Evolutionary conservation across 345 rosid species (phyloP).

Genomic region (Euphorbia pulcherrima): DNA sequence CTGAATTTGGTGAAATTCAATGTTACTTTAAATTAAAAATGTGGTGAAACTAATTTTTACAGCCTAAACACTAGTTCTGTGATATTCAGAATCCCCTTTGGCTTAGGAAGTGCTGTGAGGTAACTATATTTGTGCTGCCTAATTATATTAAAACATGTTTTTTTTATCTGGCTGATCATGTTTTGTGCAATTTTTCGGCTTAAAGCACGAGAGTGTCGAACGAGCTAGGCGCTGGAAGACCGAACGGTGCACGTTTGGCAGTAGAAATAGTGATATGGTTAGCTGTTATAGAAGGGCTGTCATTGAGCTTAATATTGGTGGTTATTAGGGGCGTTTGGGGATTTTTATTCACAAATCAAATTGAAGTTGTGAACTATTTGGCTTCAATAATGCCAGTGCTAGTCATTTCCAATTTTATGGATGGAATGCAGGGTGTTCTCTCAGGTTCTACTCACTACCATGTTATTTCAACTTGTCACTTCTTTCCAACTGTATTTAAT

Average conservation of each 20-base stretch:
- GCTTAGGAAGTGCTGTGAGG: constrained; percentile 38
- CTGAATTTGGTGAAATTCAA: neutral
- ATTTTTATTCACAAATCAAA: constrained; percentile 23
- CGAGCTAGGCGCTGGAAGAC: constrained; percentile 36
- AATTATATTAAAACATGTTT: no score
- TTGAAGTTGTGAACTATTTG: constrained; percentile 20
- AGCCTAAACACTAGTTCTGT: constrained; percentile 34
- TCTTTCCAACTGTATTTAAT: no score
- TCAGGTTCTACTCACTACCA: constrained; percentile 20
- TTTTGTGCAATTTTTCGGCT: neutral
- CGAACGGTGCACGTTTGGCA: constrained; percentile 20
- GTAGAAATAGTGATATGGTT: constrained; percentile 20
- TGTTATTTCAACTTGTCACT: no score
- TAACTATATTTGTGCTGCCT: neutral
- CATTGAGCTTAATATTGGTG: constrained; percentile 18
- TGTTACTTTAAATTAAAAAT: neutral
- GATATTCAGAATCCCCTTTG: constrained; percentile 35
- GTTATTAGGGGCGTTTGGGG: constrained; percentile 22
- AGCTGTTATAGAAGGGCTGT: constrained; percentile 22
- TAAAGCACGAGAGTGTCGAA: constrained; percentile 39
- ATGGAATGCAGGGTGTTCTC: constrained; percentile 37
- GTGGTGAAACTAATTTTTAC: neutral
- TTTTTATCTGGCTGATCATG: no score
- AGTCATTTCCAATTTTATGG: constrained; percentile 40
- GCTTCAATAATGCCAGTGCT: constrained; percentile 32